Evolutionary conservation across 108 stramenopile genomes (phyloP).

Genomic region (Nitzschia sp.): DNA sequence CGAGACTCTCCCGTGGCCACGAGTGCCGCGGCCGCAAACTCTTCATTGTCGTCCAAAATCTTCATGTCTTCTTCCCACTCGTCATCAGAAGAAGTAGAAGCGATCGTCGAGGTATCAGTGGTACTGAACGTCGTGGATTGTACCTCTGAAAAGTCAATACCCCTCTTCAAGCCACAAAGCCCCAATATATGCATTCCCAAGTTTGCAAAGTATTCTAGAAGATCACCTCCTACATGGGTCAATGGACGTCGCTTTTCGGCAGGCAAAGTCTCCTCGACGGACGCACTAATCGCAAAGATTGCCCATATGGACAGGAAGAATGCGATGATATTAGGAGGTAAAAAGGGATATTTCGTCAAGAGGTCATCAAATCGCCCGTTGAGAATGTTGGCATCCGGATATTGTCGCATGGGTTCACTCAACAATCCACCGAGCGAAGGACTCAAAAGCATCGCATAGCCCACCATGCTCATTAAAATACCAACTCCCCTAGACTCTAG

Average conservation of each 20-base stretch:
- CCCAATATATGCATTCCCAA: too few species aligned
- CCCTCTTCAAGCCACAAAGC: too few species aligned
- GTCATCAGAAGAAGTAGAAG: too few species aligned
- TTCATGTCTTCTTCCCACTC: conserved; percentile 5
- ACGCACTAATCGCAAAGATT: conserved; percentile 27
- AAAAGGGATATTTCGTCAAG: conserved; percentile 52
- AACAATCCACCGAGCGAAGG: conserved; percentile 63
- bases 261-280: conserved; percentile 59
- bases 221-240: neutral
- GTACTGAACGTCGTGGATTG: too few species aligned
- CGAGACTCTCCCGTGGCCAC: neutral
- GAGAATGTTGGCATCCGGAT: conserved; percentile 22
- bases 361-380: conserved; percentile 8
- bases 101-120: too few species aligned
- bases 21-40: neutral
- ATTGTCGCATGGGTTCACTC: conserved; percentile 39
- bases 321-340: conserved; percentile 60
- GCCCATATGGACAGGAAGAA: conserved; percentile 38
- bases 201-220: neutral
- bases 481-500: conserved; percentile 44
- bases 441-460: conserved; percentile 45
- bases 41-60: neutral
- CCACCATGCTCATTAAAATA: conserved; percentile 23
- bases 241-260: conserved; percentile 4
- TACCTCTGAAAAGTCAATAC: too few species aligned